Percentiles rank a stretch among this genome's conserved stretches.
Conservation (phyloP, 768 basidiomycete species). For the Lentinula aciculospora region DNA sequence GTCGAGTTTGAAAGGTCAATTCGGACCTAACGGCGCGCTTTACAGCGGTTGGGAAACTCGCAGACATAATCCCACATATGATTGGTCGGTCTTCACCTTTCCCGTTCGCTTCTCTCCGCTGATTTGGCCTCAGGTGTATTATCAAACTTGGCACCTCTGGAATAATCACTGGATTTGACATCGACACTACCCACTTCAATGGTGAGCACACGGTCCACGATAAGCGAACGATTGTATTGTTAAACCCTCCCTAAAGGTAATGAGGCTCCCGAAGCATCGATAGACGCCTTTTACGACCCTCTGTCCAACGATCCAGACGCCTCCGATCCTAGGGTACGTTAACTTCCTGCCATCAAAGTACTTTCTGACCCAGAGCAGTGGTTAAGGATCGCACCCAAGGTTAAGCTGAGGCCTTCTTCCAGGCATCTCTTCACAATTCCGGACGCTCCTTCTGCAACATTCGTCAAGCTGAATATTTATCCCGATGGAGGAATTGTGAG, state of each 20-base stretch:
- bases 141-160: conserved; percentile 81
- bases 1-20: conserved; percentile 89
- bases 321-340: conserved; percentile 49
- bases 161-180: conserved; percentile 74
- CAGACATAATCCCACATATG: conserved; percentile 81
- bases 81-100: conserved; percentile 55
- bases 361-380: conserved; percentile 43
- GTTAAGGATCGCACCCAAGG: conserved; percentile 72
- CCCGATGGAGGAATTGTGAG: conserved; percentile 96
- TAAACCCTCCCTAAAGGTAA: conserved; percentile 45
- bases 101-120: neutral
- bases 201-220: conserved; percentile 35
- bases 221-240: neutral
- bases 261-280: conserved; percentile 78
- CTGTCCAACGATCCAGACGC: conserved; percentile 36
- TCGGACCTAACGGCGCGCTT: conserved; percentile 91
- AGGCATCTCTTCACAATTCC: conserved; percentile 82
- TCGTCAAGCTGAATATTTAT: conserved; percentile 91
- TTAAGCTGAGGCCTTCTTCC: conserved; percentile 75
- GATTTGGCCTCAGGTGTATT: conserved; percentile 61
- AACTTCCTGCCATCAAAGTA: neutral
- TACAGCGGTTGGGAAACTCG: conserved; percentile 94
- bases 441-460: conserved; percentile 49
- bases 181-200: conserved; percentile 94
- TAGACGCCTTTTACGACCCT: conserved; percentile 51